Percentiles rank a stretch among this genome's conserved stretches.
These are phyloP conservation scores for Cadophora luteo-olivacea DNA, from an alignment of 2,329 filamentous ascomycete genomes.

Conservation along the genomic window DNA sequence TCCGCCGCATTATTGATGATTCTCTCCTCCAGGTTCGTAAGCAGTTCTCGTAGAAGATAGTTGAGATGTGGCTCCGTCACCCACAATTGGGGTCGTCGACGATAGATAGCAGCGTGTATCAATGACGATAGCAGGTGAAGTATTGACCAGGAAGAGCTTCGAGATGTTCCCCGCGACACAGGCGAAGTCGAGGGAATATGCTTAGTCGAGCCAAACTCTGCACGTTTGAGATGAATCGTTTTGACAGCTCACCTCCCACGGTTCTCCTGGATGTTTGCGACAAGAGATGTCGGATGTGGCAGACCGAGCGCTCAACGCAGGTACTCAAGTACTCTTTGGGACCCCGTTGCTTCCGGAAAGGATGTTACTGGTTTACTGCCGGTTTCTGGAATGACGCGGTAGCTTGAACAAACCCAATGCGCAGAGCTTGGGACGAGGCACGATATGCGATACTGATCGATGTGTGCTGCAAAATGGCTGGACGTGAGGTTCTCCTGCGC, in stretches of 20 bases:
- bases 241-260: conserved; percentile 26
- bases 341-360: not conserved
- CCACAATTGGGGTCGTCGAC: conserved; percentile 23
- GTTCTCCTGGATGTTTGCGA: conserved; percentile 31
- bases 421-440: conserved; percentile 18
- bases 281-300: conserved; percentile 32
- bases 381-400: conserved; percentile 23
- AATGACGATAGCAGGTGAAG: conserved; percentile 25
- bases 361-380: conserved; percentile 15
- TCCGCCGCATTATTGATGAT: conserved; percentile 36
- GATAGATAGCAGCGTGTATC: conserved; percentile 26
- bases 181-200: conserved; percentile 26
- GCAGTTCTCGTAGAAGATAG: conserved; percentile 27
- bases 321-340: conserved; percentile 23
- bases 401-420: conserved; percentile 20
- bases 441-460: conserved; percentile 27
- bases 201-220: conserved; percentile 31
- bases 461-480: conserved; percentile 14
- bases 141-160: conserved; percentile 28
- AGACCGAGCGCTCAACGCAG: conserved; percentile 34
- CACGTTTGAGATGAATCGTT: conserved; percentile 34
- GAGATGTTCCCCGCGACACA: conserved; percentile 22
- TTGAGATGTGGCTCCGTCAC: conserved; percentile 17
- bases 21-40: conserved; percentile 23
- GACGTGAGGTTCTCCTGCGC: not conserved